A percentile compares a stretch with the other conserved stretches of the same genome.
Conservation (phyloP, 2,329 filamentous ascomycete species). For the Byssochlamys sp. region DNA sequence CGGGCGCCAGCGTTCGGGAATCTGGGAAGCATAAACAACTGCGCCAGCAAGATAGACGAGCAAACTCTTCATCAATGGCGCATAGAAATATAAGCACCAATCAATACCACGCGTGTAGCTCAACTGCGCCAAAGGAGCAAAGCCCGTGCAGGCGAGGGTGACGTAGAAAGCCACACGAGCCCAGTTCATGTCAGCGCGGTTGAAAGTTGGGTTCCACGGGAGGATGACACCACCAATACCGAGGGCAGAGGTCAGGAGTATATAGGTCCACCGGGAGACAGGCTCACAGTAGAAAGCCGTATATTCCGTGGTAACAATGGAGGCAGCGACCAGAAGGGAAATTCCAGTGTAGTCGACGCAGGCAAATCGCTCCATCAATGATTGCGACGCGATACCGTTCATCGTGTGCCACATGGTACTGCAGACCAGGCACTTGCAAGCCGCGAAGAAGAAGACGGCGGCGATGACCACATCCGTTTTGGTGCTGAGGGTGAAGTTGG, state of each 20-base stretch:
- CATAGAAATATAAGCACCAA: conserved; percentile 84
- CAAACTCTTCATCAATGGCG: conserved; percentile 73
- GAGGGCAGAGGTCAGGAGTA: conserved; percentile 67
- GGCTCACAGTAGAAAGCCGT: conserved; percentile 98
- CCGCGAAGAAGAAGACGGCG: conserved; percentile 89
- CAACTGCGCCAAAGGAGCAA: conserved; percentile 79
- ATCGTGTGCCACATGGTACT: conserved; percentile 97
- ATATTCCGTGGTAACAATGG: conserved; percentile 96
- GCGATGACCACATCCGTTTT: conserved; percentile 85
- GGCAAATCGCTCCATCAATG: conserved; percentile 84
- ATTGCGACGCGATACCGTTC: conserved; percentile 87
- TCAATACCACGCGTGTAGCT: conserved; percentile 63
- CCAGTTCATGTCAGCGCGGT: conserved; percentile 86
- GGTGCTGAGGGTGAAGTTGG: conserved; percentile 76
- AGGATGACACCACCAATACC: conserved; percentile 81
- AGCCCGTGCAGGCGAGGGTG: conserved; percentile 74
- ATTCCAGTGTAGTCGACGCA: conserved; percentile 98
- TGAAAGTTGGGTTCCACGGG: conserved; percentile 94
- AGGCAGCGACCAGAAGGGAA: conserved; percentile 80
- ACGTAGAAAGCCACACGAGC: conserved; percentile 85
- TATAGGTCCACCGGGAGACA: conserved; percentile 73
- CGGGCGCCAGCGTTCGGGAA: conserved; percentile 86
- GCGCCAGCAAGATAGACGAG: conserved; percentile 79
- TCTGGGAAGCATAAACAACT: conserved; percentile 77
- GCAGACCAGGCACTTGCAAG: conserved; percentile 88